Evolutionary conservation across 352 stramenopile species (phyloP).

Genomic region (Phytophthora hibernalis): DNA sequence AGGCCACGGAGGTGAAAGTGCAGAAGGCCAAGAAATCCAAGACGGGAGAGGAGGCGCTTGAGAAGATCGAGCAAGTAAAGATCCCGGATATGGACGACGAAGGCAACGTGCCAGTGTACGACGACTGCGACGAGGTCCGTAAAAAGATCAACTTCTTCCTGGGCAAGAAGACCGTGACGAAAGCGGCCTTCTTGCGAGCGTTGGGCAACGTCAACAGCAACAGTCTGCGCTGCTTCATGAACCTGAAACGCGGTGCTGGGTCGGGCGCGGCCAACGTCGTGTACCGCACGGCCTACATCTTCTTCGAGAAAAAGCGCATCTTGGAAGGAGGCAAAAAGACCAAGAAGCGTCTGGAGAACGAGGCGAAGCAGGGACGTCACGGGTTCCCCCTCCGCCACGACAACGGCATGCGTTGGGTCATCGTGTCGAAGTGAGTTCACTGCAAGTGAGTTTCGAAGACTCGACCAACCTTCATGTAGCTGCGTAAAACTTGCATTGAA

Average conservation of each 20-base stretch:
- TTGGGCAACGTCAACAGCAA: constrained; percentile 55
- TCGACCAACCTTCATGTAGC: constrained; percentile 8
- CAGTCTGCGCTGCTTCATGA: constrained; percentile 58
- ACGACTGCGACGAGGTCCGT: constrained; percentile 65
- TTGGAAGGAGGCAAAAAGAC: constrained; percentile 49
- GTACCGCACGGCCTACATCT: constrained; percentile 55
- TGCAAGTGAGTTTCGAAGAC: neutral
- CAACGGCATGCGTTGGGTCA: constrained; percentile 29
- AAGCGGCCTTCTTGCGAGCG: constrained; percentile 44
- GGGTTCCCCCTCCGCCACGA: constrained; percentile 33
- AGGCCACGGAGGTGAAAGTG: constrained; percentile 28
- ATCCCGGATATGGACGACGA: constrained; percentile 34
- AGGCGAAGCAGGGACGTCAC: constrained; percentile 14
- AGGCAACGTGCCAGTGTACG: constrained; percentile 53
- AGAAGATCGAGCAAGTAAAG: constrained; percentile 46
- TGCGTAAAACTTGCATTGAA: constrained; percentile 3
- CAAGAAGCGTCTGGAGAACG: constrained; percentile 50
- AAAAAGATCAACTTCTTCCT: constrained; percentile 56
- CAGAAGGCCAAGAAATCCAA: constrained; percentile 41
- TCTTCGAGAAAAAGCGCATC: constrained; percentile 68
- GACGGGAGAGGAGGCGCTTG: constrained; percentile 39
- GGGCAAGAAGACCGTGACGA: constrained; percentile 45
- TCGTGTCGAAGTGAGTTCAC: constrained; percentile 9
- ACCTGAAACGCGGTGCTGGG: constrained; percentile 48
- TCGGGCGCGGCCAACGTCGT: constrained; percentile 59